Percentiles rank a stretch among this genome's conserved stretches.
These are phyloP conservation scores for Paracoccidioides lutzii DNA, from an alignment of 2,329 filamentous ascomycete genomes.

Conservation along the genomic window DNA sequence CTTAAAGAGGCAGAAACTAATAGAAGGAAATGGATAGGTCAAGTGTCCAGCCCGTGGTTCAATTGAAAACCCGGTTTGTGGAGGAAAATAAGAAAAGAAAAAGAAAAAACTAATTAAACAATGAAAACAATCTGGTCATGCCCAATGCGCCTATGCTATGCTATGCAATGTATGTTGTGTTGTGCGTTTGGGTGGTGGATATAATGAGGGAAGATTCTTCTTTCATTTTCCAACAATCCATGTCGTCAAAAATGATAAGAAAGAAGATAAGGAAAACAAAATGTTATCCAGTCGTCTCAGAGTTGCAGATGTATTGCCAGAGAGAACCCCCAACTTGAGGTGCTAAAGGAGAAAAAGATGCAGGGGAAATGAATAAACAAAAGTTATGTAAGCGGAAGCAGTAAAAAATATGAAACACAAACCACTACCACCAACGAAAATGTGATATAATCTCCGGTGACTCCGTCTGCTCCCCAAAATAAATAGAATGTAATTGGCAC, in stretches of 20 bases:
- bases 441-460: too few relatives aligned
- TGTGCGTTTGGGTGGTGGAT: background rate
- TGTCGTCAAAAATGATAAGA: background rate
- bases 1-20: background rate
- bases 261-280: too few relatives aligned
- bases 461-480: background rate
- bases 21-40: background rate
- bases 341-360: background rate
- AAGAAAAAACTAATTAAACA: background rate
- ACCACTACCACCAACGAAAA: background rate
- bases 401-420: background rate
- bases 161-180: background rate
- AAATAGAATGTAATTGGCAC: background rate
- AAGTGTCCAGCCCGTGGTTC: background rate
- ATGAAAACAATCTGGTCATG: background rate
- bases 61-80: too few relatives aligned
- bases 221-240: background rate
- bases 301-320: background rate
- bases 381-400: background rate
- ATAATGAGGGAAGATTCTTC: background rate
- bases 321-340: background rate
- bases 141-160: constrained; percentile 2
- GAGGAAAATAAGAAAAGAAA: background rate
- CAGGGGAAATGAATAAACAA: constrained; percentile 3
- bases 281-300: background rate